These are phyloP conservation scores for Phytophthora citrophthora DNA, from an alignment of 352 stramenopile species.

Conservation along the genomic window DNA sequence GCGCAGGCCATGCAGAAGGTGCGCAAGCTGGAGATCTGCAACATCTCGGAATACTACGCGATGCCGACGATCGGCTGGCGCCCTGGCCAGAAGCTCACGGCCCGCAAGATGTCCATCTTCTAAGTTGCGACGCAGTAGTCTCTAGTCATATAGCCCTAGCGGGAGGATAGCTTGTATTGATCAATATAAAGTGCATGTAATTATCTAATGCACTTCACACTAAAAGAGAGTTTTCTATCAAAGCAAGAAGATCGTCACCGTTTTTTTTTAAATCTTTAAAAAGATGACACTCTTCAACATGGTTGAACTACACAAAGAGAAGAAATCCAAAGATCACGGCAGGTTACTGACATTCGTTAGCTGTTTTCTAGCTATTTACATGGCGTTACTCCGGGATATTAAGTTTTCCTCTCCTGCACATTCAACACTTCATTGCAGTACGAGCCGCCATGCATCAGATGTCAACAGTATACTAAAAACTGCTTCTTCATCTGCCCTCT, in stretches of 20 bases:
- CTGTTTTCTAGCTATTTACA: constrained; percentile 9
- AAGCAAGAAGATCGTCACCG: too few species aligned
- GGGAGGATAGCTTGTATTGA: too few species aligned
- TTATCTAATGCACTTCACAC: too few species aligned
- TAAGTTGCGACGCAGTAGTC: constrained; percentile 40
- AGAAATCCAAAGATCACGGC: constrained; percentile 12
- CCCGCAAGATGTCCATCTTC: constrained; percentile 89
- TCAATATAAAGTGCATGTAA: too few species aligned
- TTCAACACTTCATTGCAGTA: not conserved
- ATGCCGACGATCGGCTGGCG: constrained; percentile 87
- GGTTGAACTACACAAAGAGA: not conserved
- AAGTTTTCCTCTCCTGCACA: not conserved
- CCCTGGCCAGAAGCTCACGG: constrained; percentile 76
- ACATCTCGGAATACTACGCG: constrained; percentile 84
- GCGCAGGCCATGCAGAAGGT: constrained; percentile 92
- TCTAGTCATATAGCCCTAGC: too few species aligned
- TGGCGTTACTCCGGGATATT: not conserved
- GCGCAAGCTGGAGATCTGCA: constrained; percentile 96
- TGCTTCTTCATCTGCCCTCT: constrained; percentile 26
- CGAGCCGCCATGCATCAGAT: not conserved
- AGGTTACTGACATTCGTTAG: constrained; percentile 28
- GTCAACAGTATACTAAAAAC: constrained; percentile 4
- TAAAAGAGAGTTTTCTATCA: too few species aligned
- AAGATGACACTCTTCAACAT: too few species aligned
- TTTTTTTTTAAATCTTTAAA: too few species aligned